phyloP scores from a whole-genome alignment of 306 rosid species.

The Lathyrus sativus region DNA sequence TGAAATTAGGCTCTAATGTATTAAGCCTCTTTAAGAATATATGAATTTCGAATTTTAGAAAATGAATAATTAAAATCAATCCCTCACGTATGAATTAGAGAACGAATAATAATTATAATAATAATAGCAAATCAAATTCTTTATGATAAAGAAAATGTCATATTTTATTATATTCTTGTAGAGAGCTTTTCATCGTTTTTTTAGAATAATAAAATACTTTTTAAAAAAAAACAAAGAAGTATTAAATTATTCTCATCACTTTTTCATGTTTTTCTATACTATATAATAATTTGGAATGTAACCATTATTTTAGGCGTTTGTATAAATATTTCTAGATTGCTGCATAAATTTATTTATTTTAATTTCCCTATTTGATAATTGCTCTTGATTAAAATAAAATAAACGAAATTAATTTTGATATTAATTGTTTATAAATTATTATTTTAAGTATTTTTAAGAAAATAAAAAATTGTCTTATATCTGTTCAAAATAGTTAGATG shows the following conservation, averaged over 20 bases:
- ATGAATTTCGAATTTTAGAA: constrained; percentile 29
- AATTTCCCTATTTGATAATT: too few species aligned
- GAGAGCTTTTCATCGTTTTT: constrained; percentile 14
- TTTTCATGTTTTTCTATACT: neutral
- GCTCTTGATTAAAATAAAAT: neutral
- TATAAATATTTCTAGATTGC: neutral
- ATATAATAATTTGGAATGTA: neutral
- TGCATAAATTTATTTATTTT: too few species aligned
- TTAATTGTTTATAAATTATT: too few species aligned
- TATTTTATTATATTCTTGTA: neutral
- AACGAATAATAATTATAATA: neutral
- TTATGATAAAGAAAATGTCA: constrained; percentile 14
- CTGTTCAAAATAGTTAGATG: too few species aligned
- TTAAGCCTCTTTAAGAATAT: constrained; percentile 9
- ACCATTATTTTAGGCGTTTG: constrained; percentile 8
- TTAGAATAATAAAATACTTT: neutral
- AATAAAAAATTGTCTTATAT: too few species aligned
- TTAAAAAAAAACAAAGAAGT: too few species aligned
- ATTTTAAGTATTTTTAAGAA: too few species aligned
- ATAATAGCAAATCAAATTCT: constrained; percentile 17
- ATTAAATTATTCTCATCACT: neutral
- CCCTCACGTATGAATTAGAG: constrained; percentile 23
- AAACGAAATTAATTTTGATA: neutral
- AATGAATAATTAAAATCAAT: constrained; percentile 28
- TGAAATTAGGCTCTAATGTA: constrained; percentile 30